phyloP scores from a whole-genome alignment of 1,139 yeast species.

The Geotrichum aggregatum region DNA sequence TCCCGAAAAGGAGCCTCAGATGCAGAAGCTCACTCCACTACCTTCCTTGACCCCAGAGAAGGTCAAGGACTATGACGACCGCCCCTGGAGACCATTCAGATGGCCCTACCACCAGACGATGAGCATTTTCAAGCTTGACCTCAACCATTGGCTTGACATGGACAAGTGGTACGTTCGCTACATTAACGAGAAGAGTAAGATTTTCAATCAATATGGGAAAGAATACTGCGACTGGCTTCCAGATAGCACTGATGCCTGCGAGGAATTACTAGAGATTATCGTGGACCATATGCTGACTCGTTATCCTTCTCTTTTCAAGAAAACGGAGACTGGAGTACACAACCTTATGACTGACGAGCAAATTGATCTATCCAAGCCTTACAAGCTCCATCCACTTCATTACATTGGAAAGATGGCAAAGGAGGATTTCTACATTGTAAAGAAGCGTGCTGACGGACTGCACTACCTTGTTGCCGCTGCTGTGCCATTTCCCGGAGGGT shows the following conservation, averaged over 20 bases:
- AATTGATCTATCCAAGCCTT: slow-evolving; percentile 56
- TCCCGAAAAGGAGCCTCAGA: slow-evolving; percentile 11
- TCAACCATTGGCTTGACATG: slow-evolving; percentile 77
- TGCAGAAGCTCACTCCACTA: slow-evolving; percentile 45
- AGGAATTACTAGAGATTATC: slow-evolving; percentile 61
- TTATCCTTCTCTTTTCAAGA: slow-evolving; percentile 59
- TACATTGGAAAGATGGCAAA: slow-evolving; percentile 67
- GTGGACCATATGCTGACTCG: slow-evolving; percentile 55
- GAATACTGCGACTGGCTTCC: slow-evolving; percentile 66
- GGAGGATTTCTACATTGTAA: slow-evolving; percentile 65
- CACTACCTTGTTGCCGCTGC: slow-evolving; percentile 71
- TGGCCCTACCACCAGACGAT: slow-evolving; percentile 80
- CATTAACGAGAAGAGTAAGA: slow-evolving; percentile 56
- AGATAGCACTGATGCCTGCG: slow-evolving; percentile 59
- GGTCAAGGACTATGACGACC: slow-evolving; percentile 59
- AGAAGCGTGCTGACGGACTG: slow-evolving; percentile 49
- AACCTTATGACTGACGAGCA: slow-evolving; percentile 61
- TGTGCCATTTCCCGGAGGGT: slow-evolving; percentile 76
- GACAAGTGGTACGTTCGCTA: slow-evolving; percentile 68
- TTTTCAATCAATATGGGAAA: slow-evolving; percentile 55
- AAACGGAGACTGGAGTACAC: slow-evolving; percentile 50
- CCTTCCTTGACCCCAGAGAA: slow-evolving; percentile 59
- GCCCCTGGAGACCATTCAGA: slow-evolving; percentile 79
- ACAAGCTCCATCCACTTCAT: slow-evolving; percentile 59
- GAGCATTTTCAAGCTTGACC: slow-evolving; percentile 65